Evolutionary conservation across 2,329 filamentous ascomycete genomes (phyloP).

Genomic region (Elsinoe fawcettii): DNA sequence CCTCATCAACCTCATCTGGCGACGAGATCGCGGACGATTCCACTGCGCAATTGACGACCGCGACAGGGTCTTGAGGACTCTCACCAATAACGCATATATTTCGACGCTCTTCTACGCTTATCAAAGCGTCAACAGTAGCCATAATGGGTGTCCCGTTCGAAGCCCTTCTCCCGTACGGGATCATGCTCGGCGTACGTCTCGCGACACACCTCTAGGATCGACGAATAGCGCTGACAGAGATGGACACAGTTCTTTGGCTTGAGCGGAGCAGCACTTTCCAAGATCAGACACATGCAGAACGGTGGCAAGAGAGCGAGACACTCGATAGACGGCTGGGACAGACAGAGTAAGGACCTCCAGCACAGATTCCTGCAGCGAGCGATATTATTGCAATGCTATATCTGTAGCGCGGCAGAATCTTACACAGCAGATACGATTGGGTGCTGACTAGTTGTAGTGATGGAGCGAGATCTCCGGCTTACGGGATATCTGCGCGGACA

Average conservation of each 20-base stretch:
- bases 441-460: constrained; percentile 44
- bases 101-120: too few species aligned
- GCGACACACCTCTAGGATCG: constrained; percentile 16
- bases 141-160: constrained; percentile 61
- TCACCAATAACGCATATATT: neutral
- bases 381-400: neutral
- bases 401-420: neutral
- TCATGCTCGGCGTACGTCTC: constrained; percentile 51
- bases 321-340: constrained; percentile 57
- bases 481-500: constrained; percentile 56
- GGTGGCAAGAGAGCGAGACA: constrained; percentile 55
- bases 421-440: neutral
- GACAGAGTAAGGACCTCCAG: constrained; percentile 39
- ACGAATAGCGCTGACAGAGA: constrained; percentile 13
- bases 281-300: constrained; percentile 53
- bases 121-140: too few species aligned
- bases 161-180: constrained; percentile 55
- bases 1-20: neutral
- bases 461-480: constrained; percentile 57
- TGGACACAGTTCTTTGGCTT: constrained; percentile 51
- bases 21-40: neutral
- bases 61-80: neutral
- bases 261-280: constrained; percentile 50
- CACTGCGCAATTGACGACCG: neutral
- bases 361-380: neutral